phyloP scores from a whole-genome alignment of 2,329 filamentous ascomycete species.

The Pseudogymnoascus destructans region DNA sequence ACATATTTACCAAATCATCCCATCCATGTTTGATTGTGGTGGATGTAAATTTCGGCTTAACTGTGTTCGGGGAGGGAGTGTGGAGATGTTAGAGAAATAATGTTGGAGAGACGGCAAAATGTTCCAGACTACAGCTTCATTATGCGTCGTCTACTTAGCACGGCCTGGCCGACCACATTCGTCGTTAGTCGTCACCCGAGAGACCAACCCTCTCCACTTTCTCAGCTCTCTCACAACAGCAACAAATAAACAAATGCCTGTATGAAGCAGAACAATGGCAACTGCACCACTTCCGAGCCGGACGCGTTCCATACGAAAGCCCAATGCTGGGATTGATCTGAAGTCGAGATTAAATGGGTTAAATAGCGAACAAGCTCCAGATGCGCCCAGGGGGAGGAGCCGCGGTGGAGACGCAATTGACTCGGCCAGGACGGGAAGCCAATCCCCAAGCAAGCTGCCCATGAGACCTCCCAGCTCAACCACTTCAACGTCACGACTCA shows the following conservation, averaged over 20 bases:
- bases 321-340: constrained; percentile 9
- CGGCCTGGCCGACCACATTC: neutral
- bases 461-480: constrained; percentile 8
- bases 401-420: constrained; percentile 10
- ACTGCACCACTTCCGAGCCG: constrained; percentile 17
- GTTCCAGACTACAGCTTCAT: constrained; percentile 3
- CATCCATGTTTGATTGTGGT: neutral
- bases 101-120: constrained; percentile 3
- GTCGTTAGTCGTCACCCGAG: neutral
- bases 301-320: constrained; percentile 20
- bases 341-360: neutral
- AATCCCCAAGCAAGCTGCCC: constrained; percentile 25
- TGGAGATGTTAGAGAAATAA: constrained; percentile 7
- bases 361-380: constrained; percentile 6
- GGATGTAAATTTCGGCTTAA: neutral
- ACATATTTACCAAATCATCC: constrained; percentile 6
- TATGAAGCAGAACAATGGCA: constrained; percentile 4
- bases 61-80: neutral
- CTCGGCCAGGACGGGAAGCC: constrained; percentile 14
- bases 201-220: neutral
- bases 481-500: neutral
- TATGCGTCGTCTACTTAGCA: neutral
- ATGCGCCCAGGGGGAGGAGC: neutral
- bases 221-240: constrained; percentile 5
- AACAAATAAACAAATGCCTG: constrained; percentile 2